Evolutionary conservation across 2,329 filamentous ascomycete species (phyloP).

Genomic region (Paecilomyces variotii): DNA sequence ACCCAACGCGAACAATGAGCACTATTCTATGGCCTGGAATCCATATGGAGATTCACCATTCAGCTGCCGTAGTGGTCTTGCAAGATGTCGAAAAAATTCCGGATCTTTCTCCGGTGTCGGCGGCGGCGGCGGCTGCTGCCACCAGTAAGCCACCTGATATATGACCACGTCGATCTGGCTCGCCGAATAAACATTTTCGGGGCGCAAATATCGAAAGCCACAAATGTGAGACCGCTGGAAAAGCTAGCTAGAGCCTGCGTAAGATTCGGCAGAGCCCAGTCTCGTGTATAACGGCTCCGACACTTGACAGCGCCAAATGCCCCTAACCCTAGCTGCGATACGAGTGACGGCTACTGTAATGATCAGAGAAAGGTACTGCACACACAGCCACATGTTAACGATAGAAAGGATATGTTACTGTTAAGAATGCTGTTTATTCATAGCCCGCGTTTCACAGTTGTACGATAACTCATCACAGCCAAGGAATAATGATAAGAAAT

Average conservation of each 20-base stretch:
- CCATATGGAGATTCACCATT: neutral
- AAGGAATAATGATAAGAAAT: neutral
- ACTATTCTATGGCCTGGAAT: neutral
- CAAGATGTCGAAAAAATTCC: neutral
- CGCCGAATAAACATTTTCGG: neutral
- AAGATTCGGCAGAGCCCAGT: neutral
- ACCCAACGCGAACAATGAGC: neutral
- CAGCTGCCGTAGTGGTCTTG: neutral
- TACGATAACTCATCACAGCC: neutral
- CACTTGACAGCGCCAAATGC: neutral
- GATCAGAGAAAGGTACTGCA: neutral
- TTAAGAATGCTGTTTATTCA: neutral
- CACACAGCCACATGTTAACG: neutral
- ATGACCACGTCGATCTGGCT: neutral
- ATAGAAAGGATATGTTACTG: neutral
- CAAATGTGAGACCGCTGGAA: neutral
- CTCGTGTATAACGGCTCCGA: no score
- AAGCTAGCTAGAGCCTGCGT: neutral
- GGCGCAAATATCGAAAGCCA: neutral
- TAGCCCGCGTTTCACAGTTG: neutral
- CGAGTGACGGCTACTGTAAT: no score
- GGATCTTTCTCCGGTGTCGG: neutral
- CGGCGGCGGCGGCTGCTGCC: neutral
- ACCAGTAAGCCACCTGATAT: neutral
- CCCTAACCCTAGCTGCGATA: no score